A percentile compares a stretch with the other conserved stretches of the same genome.
phyloP scores from a whole-genome alignment of 805 yeast species.

The Metschnikowia dekortorum region DNA sequence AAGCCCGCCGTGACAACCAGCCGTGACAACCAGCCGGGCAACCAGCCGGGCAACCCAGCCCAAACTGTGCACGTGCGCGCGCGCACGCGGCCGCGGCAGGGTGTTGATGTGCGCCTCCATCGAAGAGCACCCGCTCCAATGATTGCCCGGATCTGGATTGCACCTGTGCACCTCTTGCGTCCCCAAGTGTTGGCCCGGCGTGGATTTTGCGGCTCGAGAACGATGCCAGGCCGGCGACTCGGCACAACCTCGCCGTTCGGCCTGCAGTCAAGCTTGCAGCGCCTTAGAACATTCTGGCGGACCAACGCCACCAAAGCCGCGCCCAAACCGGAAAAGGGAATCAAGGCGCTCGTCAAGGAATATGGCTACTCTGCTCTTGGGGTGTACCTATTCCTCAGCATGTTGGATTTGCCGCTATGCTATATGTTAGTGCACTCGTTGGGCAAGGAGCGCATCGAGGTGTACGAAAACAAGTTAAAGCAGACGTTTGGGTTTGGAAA shows the following conservation, averaged over 20 bases:
- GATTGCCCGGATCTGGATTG: slow-evolving; percentile 5
- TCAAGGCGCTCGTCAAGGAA: slow-evolving; percentile 67
- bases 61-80: neutral
- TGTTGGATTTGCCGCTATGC: slow-evolving; percentile 78
- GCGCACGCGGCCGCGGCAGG: neutral
- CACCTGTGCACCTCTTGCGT: slow-evolving; percentile 3
- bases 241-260: neutral
- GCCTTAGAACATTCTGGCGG: neutral
- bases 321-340: slow-evolving; percentile 37
- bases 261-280: neutral
- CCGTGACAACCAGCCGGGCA: too few species aligned
- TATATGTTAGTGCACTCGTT: slow-evolving; percentile 77
- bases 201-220: neutral
- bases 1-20: too few species aligned
- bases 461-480: slow-evolving; percentile 58
- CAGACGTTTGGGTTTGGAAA: slow-evolving; percentile 60
- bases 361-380: slow-evolving; percentile 92
- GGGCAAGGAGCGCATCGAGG: slow-evolving; percentile 78
- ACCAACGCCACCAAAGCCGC: slow-evolving; percentile 3
- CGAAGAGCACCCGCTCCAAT: neutral
- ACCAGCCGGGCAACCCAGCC: too few species aligned
- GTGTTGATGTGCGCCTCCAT: neutral
- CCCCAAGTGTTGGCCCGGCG: neutral
- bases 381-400: slow-evolving; percentile 69
- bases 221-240: neutral